A percentile compares a stretch with the other conserved stretches of the same genome.
These are phyloP conservation scores for Ilex asprella DNA, from an alignment of 257 asterid species.

Conservation along the genomic window DNA sequence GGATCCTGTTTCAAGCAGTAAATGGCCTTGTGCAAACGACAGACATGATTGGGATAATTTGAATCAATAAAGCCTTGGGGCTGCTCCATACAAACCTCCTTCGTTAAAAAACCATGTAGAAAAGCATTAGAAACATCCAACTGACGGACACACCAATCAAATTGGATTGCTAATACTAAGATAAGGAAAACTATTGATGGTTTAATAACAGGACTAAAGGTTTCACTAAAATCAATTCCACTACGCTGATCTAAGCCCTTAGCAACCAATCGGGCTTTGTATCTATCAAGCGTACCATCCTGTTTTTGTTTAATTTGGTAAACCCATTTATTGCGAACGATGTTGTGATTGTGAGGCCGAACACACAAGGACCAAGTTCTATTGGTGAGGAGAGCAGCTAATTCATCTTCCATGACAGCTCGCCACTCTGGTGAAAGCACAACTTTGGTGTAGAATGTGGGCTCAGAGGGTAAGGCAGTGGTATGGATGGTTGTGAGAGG, in stretches of 20 bases:
- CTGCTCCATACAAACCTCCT: background rate
- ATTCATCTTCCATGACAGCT: background rate
- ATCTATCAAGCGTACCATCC: background rate
- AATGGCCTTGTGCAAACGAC: background rate
- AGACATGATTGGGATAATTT: background rate
- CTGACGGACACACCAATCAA: background rate
- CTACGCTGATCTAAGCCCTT: background rate
- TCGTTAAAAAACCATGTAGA: background rate
- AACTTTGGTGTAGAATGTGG: no score
- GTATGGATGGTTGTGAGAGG: no score
- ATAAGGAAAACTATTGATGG: background rate
- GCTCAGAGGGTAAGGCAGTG: no score
- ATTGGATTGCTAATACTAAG: background rate
- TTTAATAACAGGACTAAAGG: no score
- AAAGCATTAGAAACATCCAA: background rate
- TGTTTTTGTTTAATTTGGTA: background rate
- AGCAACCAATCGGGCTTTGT: background rate
- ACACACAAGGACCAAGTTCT: background rate
- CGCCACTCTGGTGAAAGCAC: background rate
- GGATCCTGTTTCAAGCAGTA: background rate
- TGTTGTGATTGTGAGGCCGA: background rate
- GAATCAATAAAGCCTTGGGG: background rate
- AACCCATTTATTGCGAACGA: no score
- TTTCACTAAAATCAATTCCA: background rate
- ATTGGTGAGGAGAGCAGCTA: background rate